Evolutionary conservation across 495 filamentous ascomycete genomes (phyloP), one percentile per base, ranked within the genome.

Genomic region (Letharia columbiana): DNA sequence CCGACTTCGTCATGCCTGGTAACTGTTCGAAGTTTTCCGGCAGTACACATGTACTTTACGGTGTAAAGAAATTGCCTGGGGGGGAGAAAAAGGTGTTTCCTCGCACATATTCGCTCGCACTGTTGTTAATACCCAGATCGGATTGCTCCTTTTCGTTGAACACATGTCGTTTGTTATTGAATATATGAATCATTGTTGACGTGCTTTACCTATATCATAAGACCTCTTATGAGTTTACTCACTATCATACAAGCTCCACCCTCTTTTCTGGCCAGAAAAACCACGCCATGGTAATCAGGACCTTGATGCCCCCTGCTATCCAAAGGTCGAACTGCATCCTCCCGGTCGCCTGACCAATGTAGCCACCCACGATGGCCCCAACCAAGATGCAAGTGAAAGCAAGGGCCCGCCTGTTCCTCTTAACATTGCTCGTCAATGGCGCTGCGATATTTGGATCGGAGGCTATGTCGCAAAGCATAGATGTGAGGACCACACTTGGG

Each of bases 401-500:
- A 0, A 79, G 79, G 9, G 85, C 71, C 33, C 89, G 78, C 35
- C 87, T 74, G 73, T 90, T 87, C 45, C 87, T 78, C 76, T 89
- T 89, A 2, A 79, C 78, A 67, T 89, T 89, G 63, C 78, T 71
- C 49, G 70, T 74, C 11, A 79, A 75, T 37, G 75, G 74, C 7
- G 72, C 76, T 0, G 80, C 64, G 15, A 88, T 69, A 41, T 78
- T 75, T n/a, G 84, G 81, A 66, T 89, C 84, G 23, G 82, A 83
- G 10, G 83, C 80, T 62, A 91, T 74, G 68, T 90, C 88, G 70
- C 84, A 88, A 66, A 90, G 85, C 31, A 90, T 78, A 64, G 81
- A 87, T 7, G 89, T 91, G 70, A 91, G 74, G 15, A 92, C 89
- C 40, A 87, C 87, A 2, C 86, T 88, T 17, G 89, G 89, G 50